A percentile compares a stretch with the other conserved stretches of the same genome.
phyloP scores from a whole-genome alignment of 2,329 filamentous ascomycete genomes.

The Venturia effusa region DNA sequence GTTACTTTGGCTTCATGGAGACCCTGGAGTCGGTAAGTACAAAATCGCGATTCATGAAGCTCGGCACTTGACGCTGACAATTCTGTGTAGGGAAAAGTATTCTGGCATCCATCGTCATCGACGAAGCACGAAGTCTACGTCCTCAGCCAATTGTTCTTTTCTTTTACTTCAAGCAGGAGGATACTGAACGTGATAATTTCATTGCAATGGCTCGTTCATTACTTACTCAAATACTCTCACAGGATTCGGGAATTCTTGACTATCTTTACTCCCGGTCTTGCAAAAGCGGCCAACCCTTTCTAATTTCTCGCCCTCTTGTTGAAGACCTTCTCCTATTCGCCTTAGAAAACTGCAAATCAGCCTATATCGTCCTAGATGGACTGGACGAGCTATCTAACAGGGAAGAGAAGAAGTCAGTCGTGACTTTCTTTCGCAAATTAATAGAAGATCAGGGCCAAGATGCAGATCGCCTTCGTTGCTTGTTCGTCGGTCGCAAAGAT shows the following conservation, averaged over 20 bases:
- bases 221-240: background rate
- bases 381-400: background rate
- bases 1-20: background rate
- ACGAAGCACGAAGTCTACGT: background rate
- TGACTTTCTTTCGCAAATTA: background rate
- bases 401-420: background rate
- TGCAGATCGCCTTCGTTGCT: slow-evolving; percentile 12
- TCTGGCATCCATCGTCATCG: background rate
- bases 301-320: background rate
- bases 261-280: background rate
- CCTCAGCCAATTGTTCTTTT: slow-evolving; percentile 11
- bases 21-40: background rate
- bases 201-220: background rate
- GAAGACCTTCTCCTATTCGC: background rate
- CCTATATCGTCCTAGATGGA: background rate
- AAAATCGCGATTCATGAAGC: background rate
- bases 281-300: background rate
- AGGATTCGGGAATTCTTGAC: background rate
- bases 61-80: background rate
- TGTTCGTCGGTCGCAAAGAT: slow-evolving; percentile 15
- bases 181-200: background rate
- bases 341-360: background rate
- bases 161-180: background rate
- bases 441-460: background rate
- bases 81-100: background rate